These are phyloP conservation scores for Podila clonocystis DNA, from an alignment of 192 early-diverging fungal species.

Conservation along the genomic window DNA sequence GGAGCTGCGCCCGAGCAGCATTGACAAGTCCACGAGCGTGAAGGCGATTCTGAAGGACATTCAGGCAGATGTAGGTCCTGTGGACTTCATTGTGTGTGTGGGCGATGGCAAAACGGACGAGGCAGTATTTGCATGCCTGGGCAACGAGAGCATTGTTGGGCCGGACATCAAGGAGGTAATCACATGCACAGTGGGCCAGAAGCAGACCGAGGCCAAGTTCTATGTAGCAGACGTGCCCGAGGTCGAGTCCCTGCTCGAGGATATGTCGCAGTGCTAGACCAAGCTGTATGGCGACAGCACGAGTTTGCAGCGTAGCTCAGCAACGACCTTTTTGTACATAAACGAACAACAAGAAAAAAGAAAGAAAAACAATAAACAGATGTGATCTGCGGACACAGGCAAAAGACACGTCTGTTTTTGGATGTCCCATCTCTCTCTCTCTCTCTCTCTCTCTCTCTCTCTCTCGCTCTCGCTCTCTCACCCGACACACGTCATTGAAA, in stretches of 20 bases:
- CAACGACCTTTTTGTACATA: background rate
- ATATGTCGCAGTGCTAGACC: slow-evolving; percentile 40
- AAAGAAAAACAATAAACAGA: background rate
- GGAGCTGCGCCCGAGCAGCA: slow-evolving; percentile 90
- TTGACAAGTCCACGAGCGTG: slow-evolving; percentile 93
- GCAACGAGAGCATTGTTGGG: slow-evolving; percentile 53
- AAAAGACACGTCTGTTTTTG: background rate
- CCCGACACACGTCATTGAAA: background rate
- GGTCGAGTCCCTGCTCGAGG: slow-evolving; percentile 57
- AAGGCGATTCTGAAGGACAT: slow-evolving; percentile 89
- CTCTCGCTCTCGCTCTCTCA: background rate
- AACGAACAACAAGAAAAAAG: background rate
- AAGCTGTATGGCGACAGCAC: background rate
- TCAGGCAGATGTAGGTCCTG: slow-evolving; percentile 37
- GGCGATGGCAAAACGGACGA: slow-evolving; percentile 99
- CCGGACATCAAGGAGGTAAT: slow-evolving; percentile 62
- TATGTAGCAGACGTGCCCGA: slow-evolving; percentile 79
- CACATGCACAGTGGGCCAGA: slow-evolving; percentile 96
- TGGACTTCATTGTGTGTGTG: slow-evolving; percentile 84
- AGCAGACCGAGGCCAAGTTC: slow-evolving; percentile 92
- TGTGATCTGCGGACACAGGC: background rate
- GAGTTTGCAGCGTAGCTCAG: background rate
- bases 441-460: background rate
- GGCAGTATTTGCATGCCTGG: slow-evolving; percentile 81
- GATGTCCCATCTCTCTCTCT: background rate